Evolutionary conservation across 306 rosid genomes (phyloP), one percentile per base, ranked within the genome.

Genomic region (Trifolium repens): DNA sequence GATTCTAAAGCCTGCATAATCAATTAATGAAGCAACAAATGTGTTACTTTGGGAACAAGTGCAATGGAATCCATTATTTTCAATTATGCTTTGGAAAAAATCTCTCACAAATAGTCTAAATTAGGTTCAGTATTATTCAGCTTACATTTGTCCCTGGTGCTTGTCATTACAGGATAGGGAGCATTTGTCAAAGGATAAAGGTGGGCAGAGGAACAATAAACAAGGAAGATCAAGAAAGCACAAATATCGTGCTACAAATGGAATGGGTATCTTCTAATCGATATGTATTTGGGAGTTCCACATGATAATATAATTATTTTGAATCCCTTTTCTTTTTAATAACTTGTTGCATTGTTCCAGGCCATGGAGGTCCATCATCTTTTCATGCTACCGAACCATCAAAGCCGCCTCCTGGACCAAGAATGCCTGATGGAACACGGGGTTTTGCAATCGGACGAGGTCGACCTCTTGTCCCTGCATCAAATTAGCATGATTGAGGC

Each of bases 391-490:
- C 34, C 0, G 97, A 96, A 84, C 78, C 83, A 30, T 85, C 92
- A 3, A 96, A 88, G 84, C 99, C 98, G 4, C 99, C 98, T 16
- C 99, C 98, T 1, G 99, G 98, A 35, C 99, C 99, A 7, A 90
- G 73, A 82, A 96, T 96, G 99, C 99, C 99, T 0, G 97, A 96
- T 67, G 99, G 99, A 81, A 92, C 99, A 9, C 78, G 92, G 66
- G 99, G 99, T 80, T 96, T 96, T 78, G 80, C 98, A 13, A 77
- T 92, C 72, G 99, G 99, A 43, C 96, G 99, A n/a, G 99, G 98
- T 70, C 91, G 98, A 62, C 87, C 89, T 70, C 85, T 72, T 19
- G 79, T 59, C 55, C 65, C 90, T 14, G 39, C 77, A 54, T 89
- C 86, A 40, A 88, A 67, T 74, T 86, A 87, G 85, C 73, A 40